Base-by-base conservation (phyloP, 169 alveolate genomes). In the Plasmodium berghei region DNA sequence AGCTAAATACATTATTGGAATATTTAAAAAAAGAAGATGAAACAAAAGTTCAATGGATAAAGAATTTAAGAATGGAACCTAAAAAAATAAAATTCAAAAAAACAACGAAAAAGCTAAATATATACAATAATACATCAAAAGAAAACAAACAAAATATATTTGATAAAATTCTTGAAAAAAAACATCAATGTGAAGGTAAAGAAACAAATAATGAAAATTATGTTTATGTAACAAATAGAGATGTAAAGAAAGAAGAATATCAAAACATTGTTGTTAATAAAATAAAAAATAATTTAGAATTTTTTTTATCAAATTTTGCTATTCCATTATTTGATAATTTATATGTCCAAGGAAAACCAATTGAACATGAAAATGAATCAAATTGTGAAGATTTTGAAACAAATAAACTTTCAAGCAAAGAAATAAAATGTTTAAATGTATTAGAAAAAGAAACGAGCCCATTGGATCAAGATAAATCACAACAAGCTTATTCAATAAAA, bases 21-120 rank as follows among this genome's bases (percentile, higher is more conserved):
- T 72, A 83, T 34, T 48, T 83, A 46, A 83, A 83, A 6, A 67
- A 67, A 26, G 90, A 83, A 45, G 90, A 83, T 16, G 69, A 67
- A n/a, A 83, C 48, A 67, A 83, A 67, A 83, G 54, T 20, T 1
- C 67, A 83, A 12, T 83, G 90, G 90, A n/a, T 28, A 24, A 83
- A 83, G 4, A 83, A 83, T 18, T 49, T 83, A 5, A 69, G 90
- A 45, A 18, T 24, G 28, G 75, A 24, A 67, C 9, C 40, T 9
- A 67, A 42, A 40, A 83, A 62, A 45, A 83, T 83, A n/a, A 67
- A 48, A 40, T 83, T 61, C 24, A 66, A 83, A 20, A 83, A 67
- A 9, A 18, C 90, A 26, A 34, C 69, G 16, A 67, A 54, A 22
- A 66, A 67, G 42, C 26, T 66, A 34, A 54, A 55, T 24, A 12